Evolutionary conservation across 495 filamentous ascomycete genomes (phyloP), one percentile per base, ranked within the genome.

Genomic region (Tirmania nivea): DNA sequence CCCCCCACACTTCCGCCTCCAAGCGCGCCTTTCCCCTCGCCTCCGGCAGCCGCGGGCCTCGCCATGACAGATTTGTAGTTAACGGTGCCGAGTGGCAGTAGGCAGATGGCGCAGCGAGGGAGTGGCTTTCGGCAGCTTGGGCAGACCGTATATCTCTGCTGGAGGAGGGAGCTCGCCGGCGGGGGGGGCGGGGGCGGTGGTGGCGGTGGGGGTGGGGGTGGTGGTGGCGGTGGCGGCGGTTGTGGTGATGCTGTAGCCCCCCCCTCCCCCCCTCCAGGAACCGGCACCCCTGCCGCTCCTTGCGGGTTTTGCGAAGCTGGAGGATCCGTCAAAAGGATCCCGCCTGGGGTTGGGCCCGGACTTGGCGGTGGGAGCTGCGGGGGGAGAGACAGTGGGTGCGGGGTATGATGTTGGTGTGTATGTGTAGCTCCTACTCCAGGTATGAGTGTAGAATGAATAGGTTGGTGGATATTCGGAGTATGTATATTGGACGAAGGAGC

Each of bases 71-170:
- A 14, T 49, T 56, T 58, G n/a, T 64, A 64, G 17, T 60, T 58
- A 10, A 59, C 57, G 1, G 62, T 77, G 3, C 92, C 92, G 0
- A 96, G 77, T 69, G 83, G 81, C 59, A 86, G 73, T 55, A 84
- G 77, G 65, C 90, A 97, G 8, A 96, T 75, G 1, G 83, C 83
- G 61, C 90, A 97, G 7, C 92, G 77, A 4, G 86, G 86, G 64
- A 96, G 78, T 56, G 88, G 85, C 14, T 83, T 75, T 34, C 83
- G 86, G 69, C 92, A 97, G 57, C 77, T 77, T 0, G 85, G 86
- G 61, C 90, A 97, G 45, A 82, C 70, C 3, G 75, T 77, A 10
- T 72, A 73, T 12, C 61, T 64, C 7, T 14, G 12, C 2, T 19
- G 12, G 12, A 19, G 39, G 39, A 45, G 48, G 48, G 25, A 21